Evolutionary conservation across 2,329 filamentous ascomycete genomes (phyloP).

Genomic region (Penicillium psychrosexuale): DNA sequence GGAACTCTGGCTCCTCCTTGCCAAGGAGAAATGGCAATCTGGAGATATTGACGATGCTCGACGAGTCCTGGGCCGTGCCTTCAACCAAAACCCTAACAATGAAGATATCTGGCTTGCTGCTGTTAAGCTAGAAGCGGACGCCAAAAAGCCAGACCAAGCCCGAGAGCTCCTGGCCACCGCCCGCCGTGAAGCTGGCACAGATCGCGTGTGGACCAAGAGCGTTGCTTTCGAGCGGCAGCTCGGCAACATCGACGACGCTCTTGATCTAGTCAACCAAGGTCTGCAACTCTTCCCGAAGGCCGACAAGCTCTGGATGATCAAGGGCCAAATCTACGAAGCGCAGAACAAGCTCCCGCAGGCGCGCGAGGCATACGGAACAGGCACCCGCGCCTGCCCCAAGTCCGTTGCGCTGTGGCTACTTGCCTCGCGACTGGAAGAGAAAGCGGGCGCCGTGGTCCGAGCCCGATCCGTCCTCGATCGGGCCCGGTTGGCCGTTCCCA

Average conservation of each 20-base stretch:
- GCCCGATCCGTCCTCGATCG: slow-evolving; percentile 91
- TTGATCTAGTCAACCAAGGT: slow-evolving; percentile 83
- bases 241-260: slow-evolving; percentile 72
- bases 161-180: slow-evolving; percentile 77
- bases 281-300: slow-evolving; percentile 80
- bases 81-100: slow-evolving; percentile 93
- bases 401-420: slow-evolving; percentile 88
- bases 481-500: slow-evolving; percentile 81
- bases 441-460: slow-evolving; percentile 77
- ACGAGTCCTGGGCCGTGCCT: slow-evolving; percentile 79
- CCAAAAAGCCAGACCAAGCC: slow-evolving; percentile 75
- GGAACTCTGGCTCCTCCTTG: slow-evolving; percentile 91
- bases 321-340: slow-evolving; percentile 93
- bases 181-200: slow-evolving; percentile 83
- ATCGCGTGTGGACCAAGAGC: slow-evolving; percentile 96
- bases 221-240: slow-evolving; percentile 88
- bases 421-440: slow-evolving; percentile 83
- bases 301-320: slow-evolving; percentile 96
- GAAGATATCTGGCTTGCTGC: slow-evolving; percentile 97
- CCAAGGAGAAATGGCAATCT: slow-evolving; percentile 88
- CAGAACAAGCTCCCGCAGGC: slow-evolving; percentile 77
- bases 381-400: slow-evolving; percentile 79
- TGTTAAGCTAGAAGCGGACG: slow-evolving; percentile 93
- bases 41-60: slow-evolving; percentile 85
- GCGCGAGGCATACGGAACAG: slow-evolving; percentile 82